Base-by-base conservation (phyloP, 1,284 basidiomycete genomes). In the Microbotryum lychnidis-dioicae region DNA sequence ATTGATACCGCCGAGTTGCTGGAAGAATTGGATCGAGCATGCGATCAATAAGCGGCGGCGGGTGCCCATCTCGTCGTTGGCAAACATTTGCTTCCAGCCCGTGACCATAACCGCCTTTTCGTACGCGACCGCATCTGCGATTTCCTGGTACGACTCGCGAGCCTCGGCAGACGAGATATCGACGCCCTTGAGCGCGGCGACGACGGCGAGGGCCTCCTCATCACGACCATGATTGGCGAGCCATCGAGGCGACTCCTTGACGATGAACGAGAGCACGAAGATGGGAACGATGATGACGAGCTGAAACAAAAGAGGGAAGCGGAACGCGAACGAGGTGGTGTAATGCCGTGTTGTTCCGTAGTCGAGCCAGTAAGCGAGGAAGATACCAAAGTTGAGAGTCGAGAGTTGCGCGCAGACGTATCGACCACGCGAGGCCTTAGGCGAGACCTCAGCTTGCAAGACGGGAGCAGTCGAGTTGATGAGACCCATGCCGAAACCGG, bases 181-280 rank as follows among this genome's bases (percentile, higher is more conserved):
- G 20, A 63, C 59, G 14, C 68, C 71, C 27, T 67, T 67, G 8
- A 75, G 61, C 10, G 69, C 61, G 8, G 68, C 62, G 25, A 75
- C 54, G 5, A 73, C 71, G 8, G 54, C 54, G 5, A 71, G 56
- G 9, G 71, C 68, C 44, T 70, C 67, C 21, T 69, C 63, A 18
- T 64, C 37, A 9, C 67, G 62, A 23, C 69, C 73, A 49, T 74
- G 71, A 23, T 67, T 55, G 0, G 68, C 63, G 23, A 72, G 62
- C 73, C 73, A 75, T 65, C 73, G 64, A 10, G 73, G 72, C 12
- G 73, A 73, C 57, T 75, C 74, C 29, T 70, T 70, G 12, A 75
- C 60, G 27, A 73, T 25, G 53, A 73, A 57, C 2, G 61, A 65
- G 20, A 67, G 57, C 27, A 60, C 27, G 45, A 67, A 65, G 27